phyloP scores from a whole-genome alignment of 371 early-diverging fungal species.

The Apophysomyces sp. region DNA sequence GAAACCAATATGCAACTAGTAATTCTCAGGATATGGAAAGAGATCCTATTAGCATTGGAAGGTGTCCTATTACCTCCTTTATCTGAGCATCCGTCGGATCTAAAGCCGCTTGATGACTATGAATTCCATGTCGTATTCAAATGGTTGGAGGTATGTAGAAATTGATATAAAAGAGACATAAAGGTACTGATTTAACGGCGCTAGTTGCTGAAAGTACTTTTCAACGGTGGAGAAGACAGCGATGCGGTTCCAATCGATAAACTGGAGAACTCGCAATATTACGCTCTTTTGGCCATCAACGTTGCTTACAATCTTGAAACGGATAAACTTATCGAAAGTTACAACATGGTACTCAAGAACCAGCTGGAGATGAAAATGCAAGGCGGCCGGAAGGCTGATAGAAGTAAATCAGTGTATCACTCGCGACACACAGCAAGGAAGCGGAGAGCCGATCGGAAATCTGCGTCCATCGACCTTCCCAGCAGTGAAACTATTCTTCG shows the following conservation, averaged over 20 bases:
- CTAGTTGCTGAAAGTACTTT: conserved; percentile 72
- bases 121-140: conserved; percentile 69
- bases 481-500: conserved; percentile 40
- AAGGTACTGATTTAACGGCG: conserved; percentile 4
- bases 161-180: not conserved
- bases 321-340: conserved; percentile 54
- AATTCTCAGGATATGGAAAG: conserved; percentile 78
- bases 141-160: conserved; percentile 46
- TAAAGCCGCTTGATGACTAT: conserved; percentile 55
- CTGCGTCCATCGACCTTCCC: conserved; percentile 18
- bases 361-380: conserved; percentile 20
- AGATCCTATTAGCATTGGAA: conserved; percentile 66
- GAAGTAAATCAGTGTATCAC: conserved; percentile 21
- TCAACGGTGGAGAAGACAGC: conserved; percentile 80
- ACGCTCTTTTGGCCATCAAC: conserved; percentile 51
- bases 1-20: conserved; percentile 69
- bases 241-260: conserved; percentile 66
- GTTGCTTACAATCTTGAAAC: conserved; percentile 53
- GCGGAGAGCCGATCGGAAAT: conserved; percentile 7
- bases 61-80: conserved; percentile 75
- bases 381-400: conserved; percentile 19
- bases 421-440: conserved; percentile 20
- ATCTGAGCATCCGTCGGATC: conserved; percentile 54
- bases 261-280: conserved; percentile 71
- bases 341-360: conserved; percentile 27